Base-by-base conservation (phyloP, 805 yeast genomes). In the Scheffersomyces ergatensis region DNA sequence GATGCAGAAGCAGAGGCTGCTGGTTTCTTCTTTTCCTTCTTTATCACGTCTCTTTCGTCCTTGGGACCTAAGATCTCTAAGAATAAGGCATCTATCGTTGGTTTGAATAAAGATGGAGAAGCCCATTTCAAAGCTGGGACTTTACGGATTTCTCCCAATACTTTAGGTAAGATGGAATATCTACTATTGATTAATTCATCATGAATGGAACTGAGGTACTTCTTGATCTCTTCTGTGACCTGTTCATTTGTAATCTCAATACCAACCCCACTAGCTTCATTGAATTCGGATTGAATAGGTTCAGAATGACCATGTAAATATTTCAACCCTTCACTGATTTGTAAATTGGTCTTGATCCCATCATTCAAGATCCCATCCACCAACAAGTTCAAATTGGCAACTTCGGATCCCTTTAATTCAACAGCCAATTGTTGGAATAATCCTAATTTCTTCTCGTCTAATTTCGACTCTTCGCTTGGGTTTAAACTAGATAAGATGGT, bases 121-220 rank as follows among this genome's bases (percentile, higher is more conserved):
- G 98, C 98, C 96, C 97, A 93, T 66, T 87, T 89, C 63, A 93
- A 74, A 15, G 70, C 78, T 3, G 89, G 83, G 34, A 89, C 56
- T 49, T 73, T 77, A 74, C 87, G 89, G 46, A 87, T 78, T 34
- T 81, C 83, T 3, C 89, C 90, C 65, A 92, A 73, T 9, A 89
- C 69, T 18, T 80, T 74, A 18, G 97, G 92, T 39, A 92, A 83
- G 20, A 78, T 64, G 51, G 84, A 80, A 65, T 93, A 93, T 60
- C 99, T 78, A 60, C 85, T 79, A n/a, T 73, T 67, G 45, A 67
- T 67, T 46, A 93, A 80, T 19, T 76, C 83, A 1, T 67, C 77
- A 55, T 76, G 77, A 60, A 84, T 74, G 4, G 65, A 67, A 15
- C 72, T 74, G 32, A 93, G 74, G 57, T 83, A 89, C 34, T 72